Evolutionary conservation across 2,329 filamentous ascomycete species (phyloP), one percentile per base, ranked within the genome.

Genomic region (Sphaerostilbella broomeana): DNA sequence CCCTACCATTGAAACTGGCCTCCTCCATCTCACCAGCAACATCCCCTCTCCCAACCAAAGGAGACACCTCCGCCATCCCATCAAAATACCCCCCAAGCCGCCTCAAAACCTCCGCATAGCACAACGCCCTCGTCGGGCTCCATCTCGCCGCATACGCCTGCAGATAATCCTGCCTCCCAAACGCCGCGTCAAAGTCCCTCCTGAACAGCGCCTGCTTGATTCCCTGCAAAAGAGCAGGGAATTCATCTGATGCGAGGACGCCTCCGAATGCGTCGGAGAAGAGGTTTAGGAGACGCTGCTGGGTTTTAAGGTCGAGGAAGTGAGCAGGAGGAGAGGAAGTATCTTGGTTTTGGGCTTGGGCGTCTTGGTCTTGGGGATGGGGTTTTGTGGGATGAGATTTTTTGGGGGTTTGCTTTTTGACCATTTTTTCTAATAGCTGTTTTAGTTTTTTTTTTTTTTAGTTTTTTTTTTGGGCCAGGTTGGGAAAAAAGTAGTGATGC

Each of bases 81-180:
- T 57, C 49, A 3, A 70, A 46, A 19, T 69, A 49, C 1, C 47
- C 43, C 8, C 47, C 44, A 10, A 76, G 54, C 6, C 53, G 54
- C 34, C 60, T 43, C 25, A 82, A 59, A n/a, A 80, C 62, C 3
- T 63, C 56, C n/a, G 78, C 69, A 62, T 97, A 97, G 47, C 82
- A 86, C 37, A 97, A 65, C 0, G 88, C 84, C 38, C 92, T 73
- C 37, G 84, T 84, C 2, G 90, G 86, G 61, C 88, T 95, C 89
- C 90, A 98, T 51, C 92, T 70, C 38, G 86, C 77, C 7, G 87
- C 86, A 66, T 98, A 98, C 8, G 84, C 85, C 45, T 84, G 77
- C 13, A 95, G 72, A 51, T 82, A 75, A 30, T 83, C 77, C 40
- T 77, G 71, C 31, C 70, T 71, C 1, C 79, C 79, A 63, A 97